These are phyloP conservation scores for Gleditsia sinensis DNA, from an alignment of 306 rosid genomes.

Conservation along the genomic window DNA sequence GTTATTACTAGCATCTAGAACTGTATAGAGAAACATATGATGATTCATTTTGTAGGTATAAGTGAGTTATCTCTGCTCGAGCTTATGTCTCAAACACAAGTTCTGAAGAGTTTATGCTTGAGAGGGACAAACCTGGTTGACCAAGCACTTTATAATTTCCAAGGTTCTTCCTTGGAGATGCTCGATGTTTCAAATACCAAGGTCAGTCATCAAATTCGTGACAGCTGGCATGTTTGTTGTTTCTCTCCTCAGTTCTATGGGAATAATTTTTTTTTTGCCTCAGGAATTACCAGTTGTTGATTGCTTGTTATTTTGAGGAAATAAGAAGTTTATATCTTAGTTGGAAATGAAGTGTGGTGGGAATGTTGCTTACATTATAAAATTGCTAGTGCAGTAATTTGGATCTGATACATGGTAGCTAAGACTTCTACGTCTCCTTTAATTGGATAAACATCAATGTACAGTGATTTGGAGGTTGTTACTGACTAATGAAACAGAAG, in stretches of 20 bases:
- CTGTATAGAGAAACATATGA: slow-evolving; percentile 18
- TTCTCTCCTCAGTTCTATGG: background rate
- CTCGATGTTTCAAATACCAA: slow-evolving; percentile 78
- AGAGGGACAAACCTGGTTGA: slow-evolving; percentile 65
- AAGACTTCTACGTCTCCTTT: slow-evolving; percentile 14
- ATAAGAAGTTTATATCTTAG: background rate
- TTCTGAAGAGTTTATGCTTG: slow-evolving; percentile 74
- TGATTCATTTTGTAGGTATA: slow-evolving; percentile 48
- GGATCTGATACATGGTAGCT: background rate
- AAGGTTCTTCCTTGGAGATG: slow-evolving; percentile 75
- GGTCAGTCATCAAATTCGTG: slow-evolving; percentile 52
- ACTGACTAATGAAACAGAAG: slow-evolving; percentile 6
- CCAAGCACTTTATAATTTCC: slow-evolving; percentile 55
- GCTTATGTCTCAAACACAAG: slow-evolving; percentile 62
- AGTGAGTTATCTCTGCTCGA: slow-evolving; percentile 54
- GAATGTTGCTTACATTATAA: slow-evolving; percentile 30
- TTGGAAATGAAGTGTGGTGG: slow-evolving; percentile 14
- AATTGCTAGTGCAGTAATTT: background rate
- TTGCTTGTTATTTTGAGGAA: slow-evolving; percentile 31
- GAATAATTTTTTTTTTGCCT: too few species aligned
- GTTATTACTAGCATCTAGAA: slow-evolving; percentile 11
- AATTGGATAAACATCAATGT: background rate
- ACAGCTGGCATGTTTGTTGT: slow-evolving; percentile 25
- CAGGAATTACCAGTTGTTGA: slow-evolving; percentile 8
- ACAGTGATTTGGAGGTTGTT: background rate